Evolutionary conservation across 2,329 filamentous ascomycete species (phyloP), one percentile per base, ranked within the genome.

Genomic region (Aspergillus tamarii): DNA sequence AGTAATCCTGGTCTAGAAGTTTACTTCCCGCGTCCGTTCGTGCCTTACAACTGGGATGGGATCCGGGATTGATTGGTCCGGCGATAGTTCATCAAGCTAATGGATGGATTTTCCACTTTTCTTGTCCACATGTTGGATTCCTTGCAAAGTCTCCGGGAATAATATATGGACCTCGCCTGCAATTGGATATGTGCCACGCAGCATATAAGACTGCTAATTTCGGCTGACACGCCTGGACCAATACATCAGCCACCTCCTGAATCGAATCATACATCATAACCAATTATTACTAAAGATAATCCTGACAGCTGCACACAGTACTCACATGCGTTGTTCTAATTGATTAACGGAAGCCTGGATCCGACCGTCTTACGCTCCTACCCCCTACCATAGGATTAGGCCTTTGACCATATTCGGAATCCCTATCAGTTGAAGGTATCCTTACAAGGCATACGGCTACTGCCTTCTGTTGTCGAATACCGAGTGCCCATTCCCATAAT

Each of bases 231-330:
- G 52, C 48, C 59, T 59, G 62, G 62, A 32, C 60, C 55, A 60
- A 21, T 56, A 28, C 57, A 60, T 70, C 60, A 69, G 67, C 64
- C 67, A 66, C 68, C 68, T 69, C 67, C 67, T 69, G 67, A 69
- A 64, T 62, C 57, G 58, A 64, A 58, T 36, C 56, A 48, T 26
- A 36, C 48, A 14, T n/a, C 3, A 39, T 39, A 32, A 52, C 48
- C 48, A 10, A 52, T n/a, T 52, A 32, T 52, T 32, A 34, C 48
- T 34, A 52, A 52, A n/a, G 52, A 34, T 55, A 39, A 16, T 23
- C 6, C 28, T 23, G 52, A 54, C 39, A 32, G 52, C 52, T 23
- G 23, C 30, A 53, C 28, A 34, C 30, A 26, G 21, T 55, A 21
- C 32, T 39, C 52, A 23, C 14, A 55, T 55, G 52, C 21, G 32